Conservation (phyloP, 2,329 filamentous ascomycete genomes). For the Rhinocladiella similis region DNA sequence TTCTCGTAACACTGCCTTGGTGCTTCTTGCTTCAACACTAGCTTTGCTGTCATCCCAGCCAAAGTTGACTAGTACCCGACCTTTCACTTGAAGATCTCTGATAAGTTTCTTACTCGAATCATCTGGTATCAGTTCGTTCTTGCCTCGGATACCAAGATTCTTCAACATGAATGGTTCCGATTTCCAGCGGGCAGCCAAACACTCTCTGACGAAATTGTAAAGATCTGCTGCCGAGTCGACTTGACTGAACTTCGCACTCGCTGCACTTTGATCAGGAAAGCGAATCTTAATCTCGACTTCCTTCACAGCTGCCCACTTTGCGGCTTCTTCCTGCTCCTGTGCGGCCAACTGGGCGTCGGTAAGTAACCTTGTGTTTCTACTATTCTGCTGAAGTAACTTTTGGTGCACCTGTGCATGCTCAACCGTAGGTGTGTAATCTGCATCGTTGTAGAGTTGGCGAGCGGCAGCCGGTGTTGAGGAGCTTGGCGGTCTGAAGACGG, state of each 20-base stretch:
- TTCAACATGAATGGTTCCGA: constrained; percentile 71
- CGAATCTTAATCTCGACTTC: constrained; percentile 76
- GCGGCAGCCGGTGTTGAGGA: constrained; percentile 75
- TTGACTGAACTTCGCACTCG: constrained; percentile 70
- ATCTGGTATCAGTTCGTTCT: constrained; percentile 46
- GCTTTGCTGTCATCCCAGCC: constrained; percentile 68
- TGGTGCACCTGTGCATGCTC: constrained; percentile 79
- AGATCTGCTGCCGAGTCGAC: constrained; percentile 69
- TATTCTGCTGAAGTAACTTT: constrained; percentile 73
- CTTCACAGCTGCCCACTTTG: constrained; percentile 65
- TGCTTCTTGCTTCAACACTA: constrained; percentile 53
- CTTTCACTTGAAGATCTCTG: constrained; percentile 67
- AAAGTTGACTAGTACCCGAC: constrained; percentile 73
- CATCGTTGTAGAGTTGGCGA: constrained; percentile 63
- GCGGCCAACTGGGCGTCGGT: constrained; percentile 81
- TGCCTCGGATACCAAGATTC: constrained; percentile 53
- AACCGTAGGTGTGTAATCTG: constrained; percentile 78
- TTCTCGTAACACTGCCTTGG: constrained; percentile 59
- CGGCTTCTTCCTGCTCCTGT: constrained; percentile 64
- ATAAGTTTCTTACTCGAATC: constrained; percentile 56
- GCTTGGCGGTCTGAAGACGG: constrained; percentile 73
- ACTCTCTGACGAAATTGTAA: constrained; percentile 69
- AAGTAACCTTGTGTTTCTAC: constrained; percentile 74
- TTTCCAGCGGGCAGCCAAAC: constrained; percentile 61
- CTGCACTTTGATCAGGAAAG: constrained; percentile 81